Conservation (phyloP, 176 grass and related monocot species). For the Oryza punctata region DNA sequence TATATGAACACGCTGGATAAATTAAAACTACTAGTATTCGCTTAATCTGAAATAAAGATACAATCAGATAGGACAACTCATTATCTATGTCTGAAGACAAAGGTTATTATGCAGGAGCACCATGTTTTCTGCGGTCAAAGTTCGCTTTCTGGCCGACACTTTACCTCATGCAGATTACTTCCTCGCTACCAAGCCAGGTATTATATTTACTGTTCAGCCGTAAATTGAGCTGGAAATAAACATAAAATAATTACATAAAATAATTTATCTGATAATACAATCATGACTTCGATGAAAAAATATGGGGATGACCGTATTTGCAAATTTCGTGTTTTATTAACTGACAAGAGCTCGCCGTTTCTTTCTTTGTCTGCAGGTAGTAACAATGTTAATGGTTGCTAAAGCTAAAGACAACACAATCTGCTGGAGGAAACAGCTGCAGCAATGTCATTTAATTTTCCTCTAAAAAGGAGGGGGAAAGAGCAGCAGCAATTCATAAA, state of each 20-base stretch:
- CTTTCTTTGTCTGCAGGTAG: no score
- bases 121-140: not conserved
- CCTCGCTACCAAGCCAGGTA: constrained; percentile 1
- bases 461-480: no score
- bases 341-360: no score
- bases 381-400: no score
- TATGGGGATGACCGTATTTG: no score
- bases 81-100: not conserved
- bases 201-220: not conserved
- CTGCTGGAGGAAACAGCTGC: no score
- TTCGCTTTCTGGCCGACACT: not conserved
- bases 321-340: no score
- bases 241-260: not conserved
- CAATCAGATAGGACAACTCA: not conserved
- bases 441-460: no score
- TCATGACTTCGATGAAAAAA: no score
- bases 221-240: not conserved
- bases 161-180: constrained; percentile 6
- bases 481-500: no score
- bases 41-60: not conserved
- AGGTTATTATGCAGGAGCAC: no score
- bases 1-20: not conserved
- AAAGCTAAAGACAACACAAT: no score
- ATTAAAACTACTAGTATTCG: not conserved
- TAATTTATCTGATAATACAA: not conserved